These are phyloP conservation scores for Phytopythium kandeliae DNA, from an alignment of 352 stramenopile genomes.

Conservation along the genomic window DNA sequence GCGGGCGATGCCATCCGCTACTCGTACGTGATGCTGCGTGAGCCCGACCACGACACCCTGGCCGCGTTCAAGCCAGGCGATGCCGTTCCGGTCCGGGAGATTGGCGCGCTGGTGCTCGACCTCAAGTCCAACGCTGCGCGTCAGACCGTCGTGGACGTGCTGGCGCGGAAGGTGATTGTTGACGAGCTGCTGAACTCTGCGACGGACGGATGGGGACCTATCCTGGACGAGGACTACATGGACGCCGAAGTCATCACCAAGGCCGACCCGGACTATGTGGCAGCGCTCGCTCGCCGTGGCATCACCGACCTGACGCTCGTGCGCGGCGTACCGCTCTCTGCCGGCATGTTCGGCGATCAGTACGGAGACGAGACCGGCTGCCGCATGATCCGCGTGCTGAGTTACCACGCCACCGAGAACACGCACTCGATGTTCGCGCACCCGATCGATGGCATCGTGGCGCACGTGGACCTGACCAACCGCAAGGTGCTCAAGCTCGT, in stretches of 20 bases:
- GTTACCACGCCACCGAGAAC: conserved; percentile 30
- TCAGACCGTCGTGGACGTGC: conserved; percentile 39
- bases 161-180: conserved; percentile 20
- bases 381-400: conserved; percentile 46
- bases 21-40: conserved; percentile 49
- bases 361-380: conserved; percentile 30
- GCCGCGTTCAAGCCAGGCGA: conserved; percentile 25
- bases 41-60: conserved; percentile 38
- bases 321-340: conserved; percentile 32
- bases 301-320: conserved; percentile 42
- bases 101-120: conserved; percentile 35
- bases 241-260: conserved; percentile 37
- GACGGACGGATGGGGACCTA: conserved; percentile 33
- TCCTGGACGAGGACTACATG: conserved; percentile 44
- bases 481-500: conserved; percentile 30
- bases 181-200: conserved; percentile 28
- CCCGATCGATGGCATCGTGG: conserved; percentile 39
- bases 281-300: conserved; percentile 29
- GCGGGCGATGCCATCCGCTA: conserved; percentile 26
- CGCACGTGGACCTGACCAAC: conserved; percentile 37
- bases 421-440: conserved; percentile 47
- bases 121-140: conserved; percentile 21
- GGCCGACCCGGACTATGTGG: conserved; percentile 31
- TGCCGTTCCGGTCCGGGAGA: conserved; percentile 27
- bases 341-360: conserved; percentile 26